phyloP scores from a whole-genome alignment of 2,329 filamentous ascomycete species.

The Claviceps sp. region DNA sequence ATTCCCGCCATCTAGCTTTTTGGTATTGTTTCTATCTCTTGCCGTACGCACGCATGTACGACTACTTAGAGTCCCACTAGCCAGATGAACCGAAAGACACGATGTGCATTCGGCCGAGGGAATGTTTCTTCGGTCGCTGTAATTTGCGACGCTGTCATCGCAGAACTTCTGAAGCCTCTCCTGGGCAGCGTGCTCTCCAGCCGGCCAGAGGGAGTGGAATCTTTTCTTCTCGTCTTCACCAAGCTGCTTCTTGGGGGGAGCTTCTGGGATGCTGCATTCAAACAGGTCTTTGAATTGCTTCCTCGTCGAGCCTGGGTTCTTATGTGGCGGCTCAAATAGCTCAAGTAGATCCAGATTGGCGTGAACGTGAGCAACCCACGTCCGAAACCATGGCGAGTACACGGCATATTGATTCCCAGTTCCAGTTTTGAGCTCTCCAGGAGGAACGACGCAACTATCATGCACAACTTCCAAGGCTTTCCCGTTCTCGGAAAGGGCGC shows the following conservation, averaged over 20 bases:
- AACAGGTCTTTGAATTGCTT: constrained; percentile 44
- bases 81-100: constrained; percentile 56
- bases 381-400: constrained; percentile 68
- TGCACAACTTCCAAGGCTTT: constrained; percentile 60
- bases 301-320: constrained; percentile 21
- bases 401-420: constrained; percentile 70
- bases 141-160: constrained; percentile 45
- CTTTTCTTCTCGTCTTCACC: constrained; percentile 42
- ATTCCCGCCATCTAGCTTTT: constrained; percentile 52
- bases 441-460: constrained; percentile 72
- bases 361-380: constrained; percentile 64
- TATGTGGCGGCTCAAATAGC: constrained; percentile 35
- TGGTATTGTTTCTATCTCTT: constrained; percentile 46
- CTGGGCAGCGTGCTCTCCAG: constrained; percentile 60
- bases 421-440: constrained; percentile 53
- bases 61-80: constrained; percentile 53
- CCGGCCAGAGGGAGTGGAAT: constrained; percentile 52
- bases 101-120: constrained; percentile 51
- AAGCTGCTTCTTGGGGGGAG: constrained; percentile 50
- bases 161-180: constrained; percentile 54
- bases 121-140: constrained; percentile 52
- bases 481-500: constrained; percentile 44
- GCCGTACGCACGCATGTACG: constrained; percentile 54
- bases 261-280: constrained; percentile 41
- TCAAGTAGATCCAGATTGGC: constrained; percentile 54